Conservation (phyloP, 495 filamentous ascomycete genomes). For the Penicillium malachiteum region DNA sequence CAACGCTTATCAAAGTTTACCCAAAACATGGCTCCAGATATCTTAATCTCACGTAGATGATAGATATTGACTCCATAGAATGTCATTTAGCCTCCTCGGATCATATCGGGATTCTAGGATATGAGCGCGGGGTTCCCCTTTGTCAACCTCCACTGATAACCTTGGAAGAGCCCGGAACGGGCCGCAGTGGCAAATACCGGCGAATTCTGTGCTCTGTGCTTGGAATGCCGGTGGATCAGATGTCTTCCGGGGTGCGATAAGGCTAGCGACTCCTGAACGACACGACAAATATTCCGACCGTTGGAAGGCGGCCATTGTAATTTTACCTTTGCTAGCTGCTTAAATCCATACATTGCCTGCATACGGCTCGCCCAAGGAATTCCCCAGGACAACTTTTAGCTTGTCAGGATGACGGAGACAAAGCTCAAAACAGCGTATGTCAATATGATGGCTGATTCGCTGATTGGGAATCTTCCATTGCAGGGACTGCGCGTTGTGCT, state of each 20-base stretch:
- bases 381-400: slow-evolving; percentile 1
- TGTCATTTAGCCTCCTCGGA: neutral
- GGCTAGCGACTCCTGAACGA: neutral
- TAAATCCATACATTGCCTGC: neutral
- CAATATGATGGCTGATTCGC: slow-evolving; percentile 35
- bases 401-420: slow-evolving; percentile 3
- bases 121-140: neutral
- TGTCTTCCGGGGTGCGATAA: neutral
- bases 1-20: slow-evolving; percentile 1
- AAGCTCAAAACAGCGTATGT: slow-evolving; percentile 25
- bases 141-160: too few species aligned
- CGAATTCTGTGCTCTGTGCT: slow-evolving; percentile 1
- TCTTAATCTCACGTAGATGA: neutral
- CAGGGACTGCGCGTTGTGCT: slow-evolving; percentile 26
- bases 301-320: neutral
- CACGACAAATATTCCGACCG: neutral
- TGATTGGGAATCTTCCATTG: slow-evolving; percentile 27
- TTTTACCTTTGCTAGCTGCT: slow-evolving; percentile 1
- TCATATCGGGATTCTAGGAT: neutral
- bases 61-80: slow-evolving; percentile 1
- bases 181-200: slow-evolving; percentile 1
- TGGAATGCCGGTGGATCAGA: slow-evolving; percentile 1
- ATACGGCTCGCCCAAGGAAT: slow-evolving; percentile 1
- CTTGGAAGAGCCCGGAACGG: neutral
- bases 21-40: neutral